phyloP scores from a whole-genome alignment of 768 basidiomycete species.

The Hypholoma sublateritium region DNA sequence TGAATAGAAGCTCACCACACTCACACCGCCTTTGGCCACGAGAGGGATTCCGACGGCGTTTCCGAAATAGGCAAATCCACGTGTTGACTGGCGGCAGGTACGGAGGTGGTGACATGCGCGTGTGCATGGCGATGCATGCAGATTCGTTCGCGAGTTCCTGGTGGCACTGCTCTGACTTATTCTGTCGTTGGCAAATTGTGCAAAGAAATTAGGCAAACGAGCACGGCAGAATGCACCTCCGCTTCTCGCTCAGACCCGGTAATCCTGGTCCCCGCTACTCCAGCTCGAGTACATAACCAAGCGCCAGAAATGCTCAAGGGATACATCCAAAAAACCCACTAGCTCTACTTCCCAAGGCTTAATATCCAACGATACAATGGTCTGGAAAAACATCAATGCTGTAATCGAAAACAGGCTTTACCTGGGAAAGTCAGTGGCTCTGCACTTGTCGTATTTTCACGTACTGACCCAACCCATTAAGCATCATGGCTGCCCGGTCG shows the following conservation, averaged over 20 bases:
- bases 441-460: slow-evolving; percentile 15
- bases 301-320: slow-evolving; percentile 4
- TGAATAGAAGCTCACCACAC: background rate
- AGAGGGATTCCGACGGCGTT: slow-evolving; percentile 21
- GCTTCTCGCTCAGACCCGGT: background rate
- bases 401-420: slow-evolving; percentile 66
- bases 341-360: slow-evolving; percentile 12
- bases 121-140: slow-evolving; percentile 4
- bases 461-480: slow-evolving; percentile 18
- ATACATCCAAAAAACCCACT: slow-evolving; percentile 15
- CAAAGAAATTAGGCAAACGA: slow-evolving; percentile 2
- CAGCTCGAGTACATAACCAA: slow-evolving; percentile 20
- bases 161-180: slow-evolving; percentile 30
- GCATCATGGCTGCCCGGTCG: slow-evolving; percentile 69
- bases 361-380: slow-evolving; percentile 34
- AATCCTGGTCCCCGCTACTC: background rate
- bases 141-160: slow-evolving; percentile 13
- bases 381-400: slow-evolving; percentile 68
- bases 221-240: slow-evolving; percentile 6
- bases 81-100: slow-evolving; percentile 20
- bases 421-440: slow-evolving; percentile 68
- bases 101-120: slow-evolving; percentile 18
- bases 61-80: slow-evolving; percentile 25
- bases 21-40: slow-evolving; percentile 30
- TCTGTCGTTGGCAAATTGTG: slow-evolving; percentile 12